Evolutionary conservation across 257 asterid genomes (phyloP).

Genomic region (Perilla frutescens): DNA sequence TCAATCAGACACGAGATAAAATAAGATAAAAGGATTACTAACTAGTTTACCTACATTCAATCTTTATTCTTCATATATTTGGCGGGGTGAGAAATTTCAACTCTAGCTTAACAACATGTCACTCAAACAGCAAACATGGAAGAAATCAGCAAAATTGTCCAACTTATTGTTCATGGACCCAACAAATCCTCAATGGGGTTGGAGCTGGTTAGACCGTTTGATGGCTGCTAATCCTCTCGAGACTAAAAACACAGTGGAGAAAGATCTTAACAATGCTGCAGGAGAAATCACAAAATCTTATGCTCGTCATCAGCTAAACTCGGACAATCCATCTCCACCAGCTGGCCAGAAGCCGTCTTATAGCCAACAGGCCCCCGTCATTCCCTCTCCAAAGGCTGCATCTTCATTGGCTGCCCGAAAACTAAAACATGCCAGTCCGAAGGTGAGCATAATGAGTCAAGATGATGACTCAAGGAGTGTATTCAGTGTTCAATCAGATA

Average conservation of each 20-base stretch:
- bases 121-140: conserved; percentile 78
- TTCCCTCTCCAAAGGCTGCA: conserved; percentile 49
- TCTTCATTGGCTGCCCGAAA: conserved; percentile 50
- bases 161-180: conserved; percentile 85
- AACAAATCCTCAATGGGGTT: conserved; percentile 90
- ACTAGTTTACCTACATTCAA: neutral
- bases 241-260: conserved; percentile 45
- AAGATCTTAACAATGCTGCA: conserved; percentile 47
- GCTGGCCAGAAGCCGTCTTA: conserved; percentile 45
- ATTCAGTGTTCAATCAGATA: conserved; percentile 63
- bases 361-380: conserved; percentile 45
- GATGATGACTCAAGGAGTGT: conserved; percentile 74
- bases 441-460: conserved; percentile 49
- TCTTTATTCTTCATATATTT: conserved; percentile 12
- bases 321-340: conserved; percentile 60
- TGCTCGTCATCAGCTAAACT: conserved; percentile 76
- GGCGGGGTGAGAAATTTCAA: neutral
- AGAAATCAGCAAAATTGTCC: conserved; percentile 64
- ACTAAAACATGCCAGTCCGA: conserved; percentile 69
- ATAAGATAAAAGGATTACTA: conserved; percentile 3
- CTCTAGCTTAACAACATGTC: conserved; percentile 18
- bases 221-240: conserved; percentile 70
- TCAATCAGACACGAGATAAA: neutral
- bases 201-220: conserved; percentile 96
- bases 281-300: conserved; percentile 74